Evolutionary conservation across 1,284 basidiomycete genomes (phyloP), one percentile per base, ranked within the genome.

Genomic region (Cystobasidium sp.): DNA sequence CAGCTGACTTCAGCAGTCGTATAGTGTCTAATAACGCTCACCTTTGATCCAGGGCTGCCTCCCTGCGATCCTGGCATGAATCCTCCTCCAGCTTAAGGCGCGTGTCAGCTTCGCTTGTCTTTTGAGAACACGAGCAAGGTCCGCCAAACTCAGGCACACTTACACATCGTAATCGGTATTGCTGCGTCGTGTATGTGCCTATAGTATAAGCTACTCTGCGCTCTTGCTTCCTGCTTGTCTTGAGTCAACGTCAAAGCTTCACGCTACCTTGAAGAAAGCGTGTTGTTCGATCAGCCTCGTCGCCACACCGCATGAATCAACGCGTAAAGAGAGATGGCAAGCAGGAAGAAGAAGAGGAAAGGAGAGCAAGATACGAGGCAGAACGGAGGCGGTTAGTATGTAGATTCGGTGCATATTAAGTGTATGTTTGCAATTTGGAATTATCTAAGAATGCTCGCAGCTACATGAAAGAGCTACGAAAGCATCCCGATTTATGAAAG

Each of bases 31-130:
- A 20, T 18, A 12, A 24, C 10, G 18, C 69, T 14, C 51, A 71
- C 69, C 61, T 71, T 71, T 41, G 46, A 49, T 14, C 70, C 70
- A 47, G 39, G 70, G 51, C 70, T 73, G 49, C 63, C 70, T 49
- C 53, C 63, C 46, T 73, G 62, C 7, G 49, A 56, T 22, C 70
- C 70, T 44, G 62, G 37, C 61, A 73, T 65, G 62, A 73, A 73
- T 46, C 70, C 70, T 43, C 70, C 70, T 24, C 70, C 70, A 31
- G 49, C 62, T 61, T 49, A 22, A 47, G 20, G 18, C 44, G 24
- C 44, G 44, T 22, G 66, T 46, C 39, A 56, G 53, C 64, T 59
- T n/a, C 6, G 20, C 1, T 24, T 22, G 14, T 10, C 20, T 53
- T 8, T 47, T 39, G 51, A 22, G 3, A 2, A 22, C 7, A 24